Conservation (phyloP, 2,329 filamentous ascomycete species). For the Raffaelea ambrosiae region DNA sequence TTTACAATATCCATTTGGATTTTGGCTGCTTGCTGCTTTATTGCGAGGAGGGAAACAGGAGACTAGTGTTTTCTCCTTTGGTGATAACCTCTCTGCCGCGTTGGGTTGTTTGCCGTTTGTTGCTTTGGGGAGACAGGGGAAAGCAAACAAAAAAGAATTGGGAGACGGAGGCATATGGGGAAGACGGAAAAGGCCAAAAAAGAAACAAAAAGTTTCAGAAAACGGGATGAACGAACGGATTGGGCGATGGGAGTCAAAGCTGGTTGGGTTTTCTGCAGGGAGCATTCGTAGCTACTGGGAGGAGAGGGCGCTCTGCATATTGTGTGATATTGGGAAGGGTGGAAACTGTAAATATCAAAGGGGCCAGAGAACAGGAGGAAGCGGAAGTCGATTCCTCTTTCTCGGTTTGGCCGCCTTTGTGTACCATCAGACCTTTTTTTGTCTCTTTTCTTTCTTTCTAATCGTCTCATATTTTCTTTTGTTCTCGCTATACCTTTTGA, state of each 20-base stretch:
- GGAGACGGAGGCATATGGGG: too few species aligned
- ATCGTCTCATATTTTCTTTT: neutral
- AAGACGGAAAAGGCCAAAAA: too few species aligned
- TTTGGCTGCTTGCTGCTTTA: neutral
- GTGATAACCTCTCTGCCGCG: too few species aligned
- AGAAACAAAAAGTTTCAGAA: too few species aligned
- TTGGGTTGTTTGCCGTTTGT: too few species aligned
- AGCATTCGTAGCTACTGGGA: neutral
- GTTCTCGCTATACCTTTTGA: neutral
- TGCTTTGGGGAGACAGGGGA: too few species aligned
- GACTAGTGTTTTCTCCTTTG: neutral
- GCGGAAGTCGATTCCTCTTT: neutral
- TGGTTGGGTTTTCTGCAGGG: neutral
- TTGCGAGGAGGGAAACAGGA: neutral
- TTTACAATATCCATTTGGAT: neutral
- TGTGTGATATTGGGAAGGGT: too few species aligned
- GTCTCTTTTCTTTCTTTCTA: too few species aligned
- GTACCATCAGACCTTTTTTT: constrained; percentile 1
- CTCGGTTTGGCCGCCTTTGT: neutral
- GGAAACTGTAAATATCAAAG: constrained; percentile 1
- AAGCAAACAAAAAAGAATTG: too few species aligned
- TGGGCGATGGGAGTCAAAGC: neutral
- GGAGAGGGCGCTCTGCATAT: neutral
- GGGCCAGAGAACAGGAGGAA: neutral
- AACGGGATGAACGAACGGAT: too few species aligned